Evolutionary conservation across 2,329 filamentous ascomycete species (phyloP).

Genomic region (Myriosclerotinia duriaeana): DNA sequence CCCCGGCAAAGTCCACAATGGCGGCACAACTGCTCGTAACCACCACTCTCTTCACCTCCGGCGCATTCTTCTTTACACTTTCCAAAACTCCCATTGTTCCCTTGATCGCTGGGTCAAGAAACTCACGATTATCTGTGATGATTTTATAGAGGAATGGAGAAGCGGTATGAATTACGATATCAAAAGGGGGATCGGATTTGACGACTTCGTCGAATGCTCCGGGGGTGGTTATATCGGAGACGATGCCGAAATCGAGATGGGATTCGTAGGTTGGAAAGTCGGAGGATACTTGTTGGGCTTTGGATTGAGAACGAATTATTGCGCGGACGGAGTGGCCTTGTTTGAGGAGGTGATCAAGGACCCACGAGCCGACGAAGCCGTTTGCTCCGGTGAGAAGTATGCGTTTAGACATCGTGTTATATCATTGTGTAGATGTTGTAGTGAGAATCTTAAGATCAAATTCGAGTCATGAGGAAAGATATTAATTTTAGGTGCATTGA

Average conservation of each 20-base stretch:
- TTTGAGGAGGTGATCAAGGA: conserved; percentile 35
- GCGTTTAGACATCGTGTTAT: conserved; percentile 29
- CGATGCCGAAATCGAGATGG: conserved; percentile 51
- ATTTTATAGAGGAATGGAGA: conserved; percentile 49
- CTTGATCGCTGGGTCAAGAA: conserved; percentile 55
- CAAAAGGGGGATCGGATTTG: conserved; percentile 56
- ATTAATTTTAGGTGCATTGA: neutral
- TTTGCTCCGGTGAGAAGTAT: conserved; percentile 41
- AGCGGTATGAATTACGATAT: conserved; percentile 66
- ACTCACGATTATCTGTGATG: conserved; percentile 39
- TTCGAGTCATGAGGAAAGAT: neutral
- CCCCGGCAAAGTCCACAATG: conserved; percentile 35
- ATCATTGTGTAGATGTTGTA: neutral
- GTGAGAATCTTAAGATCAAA: neutral
- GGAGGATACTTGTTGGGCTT: conserved; percentile 45
- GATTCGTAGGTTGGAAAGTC: conserved; percentile 40
- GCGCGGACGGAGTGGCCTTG: conserved; percentile 42
- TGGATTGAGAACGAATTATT: conserved; percentile 46
- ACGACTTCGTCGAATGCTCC: conserved; percentile 65
- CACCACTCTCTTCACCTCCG: conserved; percentile 68
- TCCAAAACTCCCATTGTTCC: conserved; percentile 69
- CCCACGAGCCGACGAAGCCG: conserved; percentile 39
- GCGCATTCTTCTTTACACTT: conserved; percentile 60
- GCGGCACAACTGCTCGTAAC: conserved; percentile 46
- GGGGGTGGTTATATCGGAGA: conserved; percentile 67